These are phyloP conservation scores for Xanthoconium stramineum DNA, from an alignment of 768 basidiomycete genomes.

Conservation along the genomic window DNA sequence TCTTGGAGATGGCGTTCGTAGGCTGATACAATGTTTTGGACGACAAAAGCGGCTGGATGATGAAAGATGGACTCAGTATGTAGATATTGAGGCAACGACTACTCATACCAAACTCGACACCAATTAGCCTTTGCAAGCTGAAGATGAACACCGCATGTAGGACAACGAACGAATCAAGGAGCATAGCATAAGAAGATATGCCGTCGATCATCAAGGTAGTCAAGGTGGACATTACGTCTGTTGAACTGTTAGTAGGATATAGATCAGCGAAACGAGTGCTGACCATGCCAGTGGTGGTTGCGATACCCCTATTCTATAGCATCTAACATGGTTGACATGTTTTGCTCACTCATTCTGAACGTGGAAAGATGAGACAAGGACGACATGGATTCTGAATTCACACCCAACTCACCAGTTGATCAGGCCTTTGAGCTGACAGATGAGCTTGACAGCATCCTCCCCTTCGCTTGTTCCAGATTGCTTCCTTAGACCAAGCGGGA, in stretches of 20 bases:
- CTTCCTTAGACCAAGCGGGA: constrained; percentile 79
- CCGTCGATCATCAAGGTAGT: constrained; percentile 75
- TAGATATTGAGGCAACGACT: not conserved
- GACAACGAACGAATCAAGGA: constrained; percentile 87
- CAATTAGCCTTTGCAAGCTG: constrained; percentile 74
- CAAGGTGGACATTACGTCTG: constrained; percentile 80
- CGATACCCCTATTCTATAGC: constrained; percentile 76
- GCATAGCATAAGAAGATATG: constrained; percentile 74
- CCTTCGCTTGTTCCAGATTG: constrained; percentile 36
- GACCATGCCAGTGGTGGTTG: constrained; percentile 75
- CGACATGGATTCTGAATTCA: not conserved
- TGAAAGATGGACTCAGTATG: not conserved
- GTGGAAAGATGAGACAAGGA: not conserved
- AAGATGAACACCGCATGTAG: constrained; percentile 84
- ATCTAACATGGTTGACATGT: constrained; percentile 70
- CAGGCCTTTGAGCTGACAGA: constrained; percentile 77
- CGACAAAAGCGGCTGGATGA: constrained; percentile 70
- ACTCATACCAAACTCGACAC: constrained; percentile 83
- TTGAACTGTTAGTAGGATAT: constrained; percentile 5
- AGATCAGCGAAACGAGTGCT: constrained; percentile 10
- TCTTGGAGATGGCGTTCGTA: constrained; percentile 61
- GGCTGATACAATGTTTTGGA: constrained; percentile 64
- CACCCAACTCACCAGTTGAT: constrained; percentile 65
- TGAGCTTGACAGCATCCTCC: constrained; percentile 54
- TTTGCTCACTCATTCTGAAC: constrained; percentile 86